Base-by-base conservation (phyloP, 1,284 basidiomycete genomes). In the Trichosporon ovoides region DNA sequence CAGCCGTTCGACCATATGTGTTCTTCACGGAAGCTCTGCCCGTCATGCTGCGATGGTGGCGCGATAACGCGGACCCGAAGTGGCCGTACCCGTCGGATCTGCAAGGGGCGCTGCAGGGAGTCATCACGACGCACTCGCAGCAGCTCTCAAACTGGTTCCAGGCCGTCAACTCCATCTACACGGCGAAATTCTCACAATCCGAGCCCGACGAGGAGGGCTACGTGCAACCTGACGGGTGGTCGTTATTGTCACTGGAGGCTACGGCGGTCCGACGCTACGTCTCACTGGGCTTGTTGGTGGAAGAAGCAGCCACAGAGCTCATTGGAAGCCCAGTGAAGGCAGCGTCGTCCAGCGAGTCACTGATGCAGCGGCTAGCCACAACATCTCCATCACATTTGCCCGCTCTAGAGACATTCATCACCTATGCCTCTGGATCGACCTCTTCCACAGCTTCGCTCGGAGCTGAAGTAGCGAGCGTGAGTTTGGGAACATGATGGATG, bases 141-240 rank as follows among this genome's bases (percentile, higher is more conserved):
- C 38, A 53, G n/a, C 55, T 63, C 1, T 19, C 52, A 0, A 51
- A 24, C 38, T 58, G 52, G 52, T 60, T 51, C 40, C 38, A 56
- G 54, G 37, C 50, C 1, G 51, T 63, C 13, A 60, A 38, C 34
- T 22, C 53, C 6, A 38, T 56, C 2, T 61, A 64, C 57, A 54
- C 63, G 19, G 37, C 63, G 7, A 57, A 59, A 46, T 61, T 60
- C 7, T 52, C 63, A 2, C 59, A 59, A 31, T 28, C 56, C 1
- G 68, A 71, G 7, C 43, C 43, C 3, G 72, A 73, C 5, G 70
- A 73, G 14, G 61, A 65, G 0, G 68, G 67, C 18, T 72, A 69
- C 54, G 52, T 58, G 7, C 61, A 63, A 20, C 67, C 70, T 0
- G 72, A 72, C 7, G 72, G 72, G 38, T 76, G 74, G 74, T 67